These are phyloP conservation scores for Ephemerocybe angulata DNA, from an alignment of 768 basidiomycete genomes.

Conservation along the genomic window DNA sequence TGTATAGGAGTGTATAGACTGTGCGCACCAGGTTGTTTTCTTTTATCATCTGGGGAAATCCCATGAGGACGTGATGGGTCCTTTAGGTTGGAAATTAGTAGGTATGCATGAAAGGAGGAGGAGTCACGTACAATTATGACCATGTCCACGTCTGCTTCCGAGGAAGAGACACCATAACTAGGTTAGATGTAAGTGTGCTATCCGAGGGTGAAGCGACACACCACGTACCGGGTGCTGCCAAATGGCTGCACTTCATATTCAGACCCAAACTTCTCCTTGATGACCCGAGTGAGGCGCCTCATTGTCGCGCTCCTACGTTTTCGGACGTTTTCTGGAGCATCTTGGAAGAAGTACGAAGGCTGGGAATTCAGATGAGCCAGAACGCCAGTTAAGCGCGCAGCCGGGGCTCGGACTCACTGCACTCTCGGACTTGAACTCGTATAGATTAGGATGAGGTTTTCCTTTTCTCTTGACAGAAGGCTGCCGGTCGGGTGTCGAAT, in stretches of 20 bases:
- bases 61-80: constrained; percentile 22
- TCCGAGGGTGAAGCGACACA: neutral
- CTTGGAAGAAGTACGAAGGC: neutral
- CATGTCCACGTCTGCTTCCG: constrained; percentile 48
- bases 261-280: neutral
- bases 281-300: neutral
- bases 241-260: neutral
- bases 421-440: too few species aligned
- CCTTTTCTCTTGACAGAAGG: too few species aligned
- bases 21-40: constrained; percentile 4
- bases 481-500: too few species aligned
- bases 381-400: too few species aligned
- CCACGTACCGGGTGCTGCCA: neutral
- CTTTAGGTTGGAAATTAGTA: constrained; percentile 12
- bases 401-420: too few species aligned
- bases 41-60: constrained; percentile 6
- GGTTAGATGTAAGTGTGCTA: neutral
- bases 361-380: too few species aligned
- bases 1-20: neutral
- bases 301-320: neutral
- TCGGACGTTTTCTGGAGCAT: neutral
- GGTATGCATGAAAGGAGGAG: neutral
- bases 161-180: constrained; percentile 41
- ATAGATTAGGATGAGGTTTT: too few species aligned
- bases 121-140: constrained; percentile 39